A percentile compares a stretch with the other conserved stretches of the same genome.
Conservation (phyloP, 495 filamentous ascomycete genomes). For the Astrocystis sublimbata region DNA sequence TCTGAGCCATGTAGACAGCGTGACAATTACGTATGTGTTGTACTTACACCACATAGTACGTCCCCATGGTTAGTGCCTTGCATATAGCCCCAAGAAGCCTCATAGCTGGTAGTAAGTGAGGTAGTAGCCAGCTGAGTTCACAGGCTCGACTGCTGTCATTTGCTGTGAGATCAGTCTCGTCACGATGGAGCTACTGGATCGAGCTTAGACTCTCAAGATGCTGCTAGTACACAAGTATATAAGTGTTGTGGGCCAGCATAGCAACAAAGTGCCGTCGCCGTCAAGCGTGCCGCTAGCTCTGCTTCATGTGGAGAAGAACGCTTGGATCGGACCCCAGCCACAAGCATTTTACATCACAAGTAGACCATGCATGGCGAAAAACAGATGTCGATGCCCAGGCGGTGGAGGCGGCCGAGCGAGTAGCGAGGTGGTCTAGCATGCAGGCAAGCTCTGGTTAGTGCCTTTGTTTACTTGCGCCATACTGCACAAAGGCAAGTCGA, state of each 20-base stretch:
- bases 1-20: not conserved
- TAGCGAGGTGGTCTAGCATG: no score
- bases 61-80: no score
- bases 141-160: not conserved
- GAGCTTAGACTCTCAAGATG: not conserved
- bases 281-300: not conserved
- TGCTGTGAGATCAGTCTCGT: no score
- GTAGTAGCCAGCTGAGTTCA: not conserved
- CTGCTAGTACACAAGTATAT: not conserved
- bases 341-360: conserved; percentile 1
- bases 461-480: not conserved
- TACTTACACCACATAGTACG: not conserved
- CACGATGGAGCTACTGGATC: not conserved
- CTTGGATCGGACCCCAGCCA: not conserved
- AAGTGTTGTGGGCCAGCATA: no score
- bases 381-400: no score
- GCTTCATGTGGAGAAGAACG: not conserved
- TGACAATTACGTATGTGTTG: not conserved
- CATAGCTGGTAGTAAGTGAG: no score
- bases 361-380: no score
- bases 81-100: no score
- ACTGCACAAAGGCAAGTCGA: not conserved
- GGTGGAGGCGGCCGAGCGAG: no score
- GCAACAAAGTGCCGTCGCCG: no score
- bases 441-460: not conserved